These are phyloP conservation scores for Schizosaccharomyces osmophilus DNA, from an alignment of 805 yeast species.

Conservation along the genomic window DNA sequence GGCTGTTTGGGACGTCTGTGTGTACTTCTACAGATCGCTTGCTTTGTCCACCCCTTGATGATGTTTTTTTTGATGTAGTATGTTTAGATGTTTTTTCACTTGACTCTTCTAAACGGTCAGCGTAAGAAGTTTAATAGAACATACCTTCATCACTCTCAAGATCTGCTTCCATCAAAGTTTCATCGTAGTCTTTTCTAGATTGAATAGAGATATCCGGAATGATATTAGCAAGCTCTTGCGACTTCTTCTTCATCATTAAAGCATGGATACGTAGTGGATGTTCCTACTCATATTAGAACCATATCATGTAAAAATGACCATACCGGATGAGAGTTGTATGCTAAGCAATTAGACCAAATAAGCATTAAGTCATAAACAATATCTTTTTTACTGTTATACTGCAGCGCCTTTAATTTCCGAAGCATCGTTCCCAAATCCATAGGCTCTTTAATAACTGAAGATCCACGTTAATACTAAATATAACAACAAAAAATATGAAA, in stretches of 20 bases:
- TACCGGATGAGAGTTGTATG: conserved; percentile 82
- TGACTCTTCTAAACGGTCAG: neutral
- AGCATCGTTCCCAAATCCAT: conserved; percentile 91
- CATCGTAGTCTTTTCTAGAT: conserved; percentile 20
- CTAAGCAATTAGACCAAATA: conserved; percentile 83
- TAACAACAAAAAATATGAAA: neutral
- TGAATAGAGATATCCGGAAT: conserved; percentile 74
- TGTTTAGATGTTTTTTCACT: neutral
- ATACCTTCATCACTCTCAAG: conserved; percentile 6
- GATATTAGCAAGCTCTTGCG: conserved; percentile 47
- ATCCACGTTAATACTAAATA: neutral
- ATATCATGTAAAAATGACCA: conserved; percentile 25
- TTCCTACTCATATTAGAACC: neutral
- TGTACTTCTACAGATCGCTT: conserved; percentile 2
- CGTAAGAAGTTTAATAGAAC: neutral
- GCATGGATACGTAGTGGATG: conserved; percentile 55
- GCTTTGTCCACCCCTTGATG: neutral
- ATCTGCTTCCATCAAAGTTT: conserved; percentile 13
- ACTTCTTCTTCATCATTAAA: conserved; percentile 80
- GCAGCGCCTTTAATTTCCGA: conserved; percentile 63
- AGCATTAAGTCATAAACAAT: conserved; percentile 85
- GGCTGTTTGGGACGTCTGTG: neutral
- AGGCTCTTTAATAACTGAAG: conserved; percentile 52
- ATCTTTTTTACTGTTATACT: conserved; percentile 61
- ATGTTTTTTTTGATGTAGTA: neutral